Base-by-base conservation (phyloP, 2,329 filamentous ascomycete genomes). In the Penicillium freii region DNA sequence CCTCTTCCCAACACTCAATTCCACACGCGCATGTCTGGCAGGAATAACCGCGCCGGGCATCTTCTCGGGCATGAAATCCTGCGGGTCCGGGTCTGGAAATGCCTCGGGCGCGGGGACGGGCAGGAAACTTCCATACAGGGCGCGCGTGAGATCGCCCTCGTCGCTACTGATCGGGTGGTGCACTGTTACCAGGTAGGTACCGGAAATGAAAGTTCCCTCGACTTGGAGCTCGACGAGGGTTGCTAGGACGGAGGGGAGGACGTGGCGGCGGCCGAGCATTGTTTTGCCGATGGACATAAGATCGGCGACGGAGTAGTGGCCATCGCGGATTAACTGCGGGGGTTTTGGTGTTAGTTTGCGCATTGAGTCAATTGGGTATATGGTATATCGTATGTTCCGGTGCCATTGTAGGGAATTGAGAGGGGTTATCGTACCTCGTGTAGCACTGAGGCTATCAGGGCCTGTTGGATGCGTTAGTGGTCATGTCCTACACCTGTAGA, bases 171-270 rank as follows among this genome's bases (percentile, higher is more conserved):
- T 89, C 27, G 93, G 93, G 71, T 95, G 86, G 76, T 96, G 91
- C 19, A 97, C 91, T 0, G 93, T 97, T 36, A 97, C 92, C 40
- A 97, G 86, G 71, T 96, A 97, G 2, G 92, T 96, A 54, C 93
- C 93, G 7, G 85, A 88, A 29, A 86, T 88, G 71, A 97, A 97
- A 2, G 92, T 97, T 58, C 93, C 93, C 77, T 97, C 93, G 63
- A 97, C 90, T 81, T 95, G 91, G 66, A 97, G 84, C 77, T 96
- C 89, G 57, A 85, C 82, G 43, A 97, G 84, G 3, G 90, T 92
- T 42, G 84, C 82, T 58, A 88, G 84, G 25, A 97, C 93, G 11
- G 88, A 87, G 23, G 93, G 92, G 43, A 91, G 81, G 59, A 97
- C 93, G 75, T 97, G 93, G 34, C 93, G 89, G 10, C 93, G 89